Base-by-base conservation (phyloP, 2,329 filamentous ascomycete genomes). In the Alternaria incomplexa region DNA sequence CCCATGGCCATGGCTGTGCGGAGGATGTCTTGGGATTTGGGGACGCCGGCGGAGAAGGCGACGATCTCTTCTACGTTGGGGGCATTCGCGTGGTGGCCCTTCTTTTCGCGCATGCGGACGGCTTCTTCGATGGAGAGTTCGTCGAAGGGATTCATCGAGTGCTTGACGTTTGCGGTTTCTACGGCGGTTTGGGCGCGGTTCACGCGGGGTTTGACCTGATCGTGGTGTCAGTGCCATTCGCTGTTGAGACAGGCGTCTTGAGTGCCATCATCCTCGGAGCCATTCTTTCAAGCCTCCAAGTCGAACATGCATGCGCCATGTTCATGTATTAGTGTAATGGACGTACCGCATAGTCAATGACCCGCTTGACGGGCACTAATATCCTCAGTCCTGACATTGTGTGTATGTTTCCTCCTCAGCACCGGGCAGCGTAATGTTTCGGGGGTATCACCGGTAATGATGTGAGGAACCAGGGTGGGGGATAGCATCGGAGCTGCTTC, bases 1-100 rank as follows among this genome's bases (percentile, higher is more conserved):
- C 96, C 96, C 93, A 99, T 97, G 73, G 96, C 96, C 93, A 99
- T 96, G 61, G 96, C 96, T 15, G 95, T 99, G 62, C 96, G 93
- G 58, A 99, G 88, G 15, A 94, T 89, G 78, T 99, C 96, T 74
- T 89, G 88, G 30, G 92, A 87, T 85, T 98, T 99, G 63, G 93
- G 79, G 2, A 95, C 94, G 6, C 96, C 96, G 54, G 93, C 94
- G 58, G 90, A 92, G 81, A 98, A 89, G 73, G 93, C 90, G 79
- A 96, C 90, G 77, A 99, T 98, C 80, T 97, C 93, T 72, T 93
- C 90, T 65, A 99, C 94, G 22, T 66, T 50, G 25, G 68, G 68
- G 12, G 68, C 68, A 36, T 58, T 61, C 17, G 69, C 20, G 60
- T 74, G 55, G 74, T 91, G 90, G 68, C 64, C 56, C 61, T 77